Conservation (phyloP, 179 eudicot genomes). For the Silene vulgaris region DNA sequence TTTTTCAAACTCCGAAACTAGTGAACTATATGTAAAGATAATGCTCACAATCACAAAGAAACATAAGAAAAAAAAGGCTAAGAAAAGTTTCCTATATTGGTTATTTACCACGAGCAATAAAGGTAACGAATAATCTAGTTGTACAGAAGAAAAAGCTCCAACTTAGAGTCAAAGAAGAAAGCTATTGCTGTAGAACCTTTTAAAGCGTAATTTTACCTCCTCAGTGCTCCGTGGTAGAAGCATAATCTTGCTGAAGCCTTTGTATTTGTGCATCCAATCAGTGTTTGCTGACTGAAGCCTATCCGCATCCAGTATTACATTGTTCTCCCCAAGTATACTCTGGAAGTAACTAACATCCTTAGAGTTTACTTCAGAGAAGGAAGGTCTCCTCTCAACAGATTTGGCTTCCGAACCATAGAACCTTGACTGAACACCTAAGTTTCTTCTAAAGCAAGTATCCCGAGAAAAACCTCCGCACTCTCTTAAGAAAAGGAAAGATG, state of each 20-base stretch:
- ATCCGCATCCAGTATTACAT: slow-evolving; percentile 80
- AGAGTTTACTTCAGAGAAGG: slow-evolving; percentile 53
- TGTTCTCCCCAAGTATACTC: slow-evolving; percentile 68
- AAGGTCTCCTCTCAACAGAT: slow-evolving; percentile 45
- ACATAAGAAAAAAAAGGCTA: background rate
- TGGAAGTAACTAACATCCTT: slow-evolving; percentile 67
- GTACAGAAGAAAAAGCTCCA: background rate
- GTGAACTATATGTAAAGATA: no score
- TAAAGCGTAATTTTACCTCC: slow-evolving; percentile 45
- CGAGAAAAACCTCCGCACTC: slow-evolving; percentile 18
- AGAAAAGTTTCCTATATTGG: background rate
- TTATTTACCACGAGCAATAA: background rate
- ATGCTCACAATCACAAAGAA: background rate
- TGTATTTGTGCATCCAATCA: slow-evolving; percentile 90
- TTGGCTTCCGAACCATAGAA: slow-evolving; percentile 48
- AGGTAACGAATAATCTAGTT: background rate
- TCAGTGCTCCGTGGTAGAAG: slow-evolving; percentile 71
- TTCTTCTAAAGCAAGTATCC: slow-evolving; percentile 18
- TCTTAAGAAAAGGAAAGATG: slow-evolving; percentile 14
- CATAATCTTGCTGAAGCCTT: slow-evolving; percentile 83
- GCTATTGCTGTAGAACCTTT: background rate
- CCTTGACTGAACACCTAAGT: slow-evolving; percentile 32
- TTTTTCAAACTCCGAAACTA: background rate
- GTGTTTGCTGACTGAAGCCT: slow-evolving; percentile 69
- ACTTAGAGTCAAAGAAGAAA: background rate